Evolutionary conservation across 2,329 filamentous ascomycete species (phyloP), one percentile per base, ranked within the genome.

Genomic region (Cladosporium sp.): DNA sequence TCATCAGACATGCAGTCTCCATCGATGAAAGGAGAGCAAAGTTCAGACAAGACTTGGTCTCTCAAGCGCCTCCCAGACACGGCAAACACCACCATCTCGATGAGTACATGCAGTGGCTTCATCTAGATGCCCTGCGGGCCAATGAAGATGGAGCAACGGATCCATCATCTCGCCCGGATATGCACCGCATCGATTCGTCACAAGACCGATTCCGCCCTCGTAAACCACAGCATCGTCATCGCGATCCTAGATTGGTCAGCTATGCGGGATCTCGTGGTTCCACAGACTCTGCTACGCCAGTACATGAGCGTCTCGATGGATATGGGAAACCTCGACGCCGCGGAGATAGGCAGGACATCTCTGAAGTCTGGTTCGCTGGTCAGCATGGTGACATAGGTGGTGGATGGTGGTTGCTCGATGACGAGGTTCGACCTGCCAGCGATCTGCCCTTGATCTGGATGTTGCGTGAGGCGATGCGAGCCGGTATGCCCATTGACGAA

Each of bases 331-430:
- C 60, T 12, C 56, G 47, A 17, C 35, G 12, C 19, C 51, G 67
- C 17, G 65, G 64, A 3, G 62, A 63, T 24, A 66, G 68, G 24
- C 67, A 69, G 13, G 71, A 93, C 63, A 87, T 93, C 48, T 82
- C 89, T 59, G 90, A 94, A 66, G 82, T 93, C 0, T 90, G 87
- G 87, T 94, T 94, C 65, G 80, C 89, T 19, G 64, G 65, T n/a
- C 62, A 66, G 50, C 90, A 95, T 61, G 89, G 55, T 7, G 59
- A 61, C 22, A 59, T 62, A 13, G 63, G 62, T 17, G 61, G 61
- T 15, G 59, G 56, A 15, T 64, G 60, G 62, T 51, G 53, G 32
- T 32, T 57, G 25, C 24, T 35, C 3, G 56, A 58, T 9, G 56
- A 57, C 19, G 48, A 61, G 24, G 17, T 37, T 15, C 42, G 59